phyloP scores from a whole-genome alignment of 148 eudicot genomes.

The Vaccinium myrtillus region DNA sequence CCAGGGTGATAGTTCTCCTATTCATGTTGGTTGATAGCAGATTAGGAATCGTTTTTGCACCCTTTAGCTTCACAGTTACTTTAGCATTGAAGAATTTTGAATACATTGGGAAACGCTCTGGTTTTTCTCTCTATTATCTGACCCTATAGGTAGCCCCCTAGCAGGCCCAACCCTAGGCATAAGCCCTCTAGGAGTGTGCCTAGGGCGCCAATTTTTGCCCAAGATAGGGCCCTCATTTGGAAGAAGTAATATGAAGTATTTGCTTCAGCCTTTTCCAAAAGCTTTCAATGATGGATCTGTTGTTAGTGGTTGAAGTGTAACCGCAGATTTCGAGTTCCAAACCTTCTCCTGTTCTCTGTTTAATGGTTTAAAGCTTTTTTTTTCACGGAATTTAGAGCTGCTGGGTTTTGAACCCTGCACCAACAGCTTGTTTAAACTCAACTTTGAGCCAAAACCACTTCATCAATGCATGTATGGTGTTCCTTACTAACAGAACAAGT shows the following conservation, averaged over 20 bases:
- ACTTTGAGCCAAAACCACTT: neutral
- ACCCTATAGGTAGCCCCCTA: neutral
- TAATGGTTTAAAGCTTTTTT: neutral
- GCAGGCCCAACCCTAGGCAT: neutral
- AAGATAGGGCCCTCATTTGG: neutral
- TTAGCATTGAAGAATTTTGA: neutral
- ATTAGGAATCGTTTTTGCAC: neutral
- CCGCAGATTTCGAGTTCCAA: neutral
- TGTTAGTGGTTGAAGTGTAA: neutral
- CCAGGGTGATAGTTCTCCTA: neutral
- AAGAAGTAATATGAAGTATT: neutral
- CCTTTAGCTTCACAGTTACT: neutral
- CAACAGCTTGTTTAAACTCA: neutral
- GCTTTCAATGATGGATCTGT: neutral
- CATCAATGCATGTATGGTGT: neutral
- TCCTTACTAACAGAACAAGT: neutral
- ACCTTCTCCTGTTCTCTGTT: neutral
- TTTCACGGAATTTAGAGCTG: neutral
- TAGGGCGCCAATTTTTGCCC: neutral
- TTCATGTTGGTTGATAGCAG: neutral
- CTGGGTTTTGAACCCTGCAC: neutral
- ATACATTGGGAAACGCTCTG: neutral
- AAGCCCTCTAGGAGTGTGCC: neutral
- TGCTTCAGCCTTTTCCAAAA: neutral
- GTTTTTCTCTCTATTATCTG: neutral